phyloP scores from a whole-genome alignment of 108 stramenopile species.

The Skeletonema grethae region DNA sequence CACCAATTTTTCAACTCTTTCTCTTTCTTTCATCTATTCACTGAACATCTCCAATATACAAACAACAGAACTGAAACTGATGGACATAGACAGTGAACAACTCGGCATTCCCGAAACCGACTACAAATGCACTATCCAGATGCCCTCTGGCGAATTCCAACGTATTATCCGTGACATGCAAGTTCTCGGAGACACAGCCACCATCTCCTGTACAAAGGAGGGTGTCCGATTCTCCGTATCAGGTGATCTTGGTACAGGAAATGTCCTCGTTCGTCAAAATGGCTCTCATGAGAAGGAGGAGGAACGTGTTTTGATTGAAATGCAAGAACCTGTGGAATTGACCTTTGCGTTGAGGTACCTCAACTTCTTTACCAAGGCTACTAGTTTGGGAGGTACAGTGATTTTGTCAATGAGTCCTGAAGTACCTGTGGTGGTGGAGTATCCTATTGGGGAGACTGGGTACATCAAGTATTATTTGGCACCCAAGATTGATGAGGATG shows the following conservation, averaged over 20 bases:
- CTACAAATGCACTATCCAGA: conserved; percentile 96
- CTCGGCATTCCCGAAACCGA: conserved; percentile 98
- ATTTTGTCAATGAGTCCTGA: conserved; percentile 95
- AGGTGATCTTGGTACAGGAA: conserved; percentile 96
- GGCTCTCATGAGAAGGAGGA: conserved; percentile 91
- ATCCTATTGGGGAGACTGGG: conserved; percentile 92
- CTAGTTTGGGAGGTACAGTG: conserved; percentile 82
- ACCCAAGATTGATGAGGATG: conserved; percentile 99
- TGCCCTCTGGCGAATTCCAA: conserved; percentile 96
- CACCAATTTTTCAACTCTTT: no score
- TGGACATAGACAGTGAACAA: conserved; percentile 98
- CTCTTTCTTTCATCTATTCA: no score
- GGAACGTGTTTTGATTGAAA: conserved; percentile 92
- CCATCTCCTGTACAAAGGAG: conserved; percentile 94
- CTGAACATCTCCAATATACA: neutral
- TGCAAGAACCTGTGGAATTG: conserved; percentile 98
- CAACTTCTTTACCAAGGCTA: conserved; percentile 98
- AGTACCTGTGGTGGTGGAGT: conserved; percentile 97
- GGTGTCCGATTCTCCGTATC: conserved; percentile 92
- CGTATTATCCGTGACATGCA: conserved; percentile 97
- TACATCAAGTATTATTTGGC: conserved; percentile 98
- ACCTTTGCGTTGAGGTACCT: conserved; percentile 98
- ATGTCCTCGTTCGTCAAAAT: conserved; percentile 91
- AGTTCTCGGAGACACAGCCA: conserved; percentile 97
- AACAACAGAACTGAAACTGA: conserved; percentile 91